Evolutionary conservation across 2,329 filamentous ascomycete genomes (phyloP).

Genomic region (Talaromyces islandicus): DNA sequence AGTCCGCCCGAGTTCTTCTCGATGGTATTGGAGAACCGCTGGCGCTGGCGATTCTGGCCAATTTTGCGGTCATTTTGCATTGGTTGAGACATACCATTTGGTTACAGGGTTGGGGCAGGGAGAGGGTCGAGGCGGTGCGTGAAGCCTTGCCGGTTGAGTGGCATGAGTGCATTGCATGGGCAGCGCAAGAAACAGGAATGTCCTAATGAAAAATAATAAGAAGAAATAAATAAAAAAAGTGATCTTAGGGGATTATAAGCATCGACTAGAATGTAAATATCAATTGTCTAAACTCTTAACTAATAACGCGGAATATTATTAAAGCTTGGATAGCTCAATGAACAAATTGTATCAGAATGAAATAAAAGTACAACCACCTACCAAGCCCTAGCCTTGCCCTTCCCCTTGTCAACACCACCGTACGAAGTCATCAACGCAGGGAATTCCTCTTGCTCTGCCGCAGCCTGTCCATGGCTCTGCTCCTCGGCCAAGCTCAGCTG

Average conservation of each 20-base stretch:
- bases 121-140: constrained; percentile 6
- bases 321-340: neutral
- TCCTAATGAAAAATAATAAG: neutral
- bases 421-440: constrained; percentile 19
- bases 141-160: constrained; percentile 3
- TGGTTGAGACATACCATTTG: constrained; percentile 4
- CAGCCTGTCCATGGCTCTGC: constrained; percentile 36
- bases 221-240: neutral
- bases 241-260: neutral
- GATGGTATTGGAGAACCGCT: constrained; percentile 7
- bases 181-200: neutral
- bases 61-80: constrained; percentile 6
- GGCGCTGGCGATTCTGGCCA: constrained; percentile 7
- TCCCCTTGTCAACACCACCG: constrained; percentile 27
- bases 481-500: constrained; percentile 58
- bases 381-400: constrained; percentile 20
- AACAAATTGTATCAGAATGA: neutral
- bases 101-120: constrained; percentile 8
- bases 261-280: neutral
- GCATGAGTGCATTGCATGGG: constrained; percentile 7
- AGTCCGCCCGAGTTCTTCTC: constrained; percentile 4
- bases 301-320: neutral
- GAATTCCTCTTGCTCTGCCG: constrained; percentile 23
- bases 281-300: neutral
- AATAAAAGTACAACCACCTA: neutral